Percentiles rank a stretch among this genome's conserved stretches.
phyloP scores from a whole-genome alignment of 2,329 filamentous ascomycete species.

The Fonsecaea pedrosoi region DNA sequence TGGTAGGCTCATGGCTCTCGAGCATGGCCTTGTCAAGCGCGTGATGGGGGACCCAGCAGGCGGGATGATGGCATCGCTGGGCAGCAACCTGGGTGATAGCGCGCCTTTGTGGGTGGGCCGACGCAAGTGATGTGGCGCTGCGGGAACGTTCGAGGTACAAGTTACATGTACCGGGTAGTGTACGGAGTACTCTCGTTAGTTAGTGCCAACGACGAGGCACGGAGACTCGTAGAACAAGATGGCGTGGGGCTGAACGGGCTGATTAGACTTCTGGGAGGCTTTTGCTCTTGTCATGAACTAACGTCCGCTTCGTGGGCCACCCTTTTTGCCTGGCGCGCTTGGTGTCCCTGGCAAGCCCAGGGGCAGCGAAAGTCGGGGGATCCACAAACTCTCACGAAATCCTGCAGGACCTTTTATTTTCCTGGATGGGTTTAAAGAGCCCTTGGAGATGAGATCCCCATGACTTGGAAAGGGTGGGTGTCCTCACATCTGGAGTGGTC shows the following conservation, averaged over 20 bases:
- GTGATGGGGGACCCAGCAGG: constrained; percentile 31
- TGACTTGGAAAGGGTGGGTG: constrained; percentile 20
- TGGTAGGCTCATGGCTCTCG: constrained; percentile 16
- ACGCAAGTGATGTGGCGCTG: constrained; percentile 36
- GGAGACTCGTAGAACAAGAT: background rate
- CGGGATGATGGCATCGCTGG: constrained; percentile 38
- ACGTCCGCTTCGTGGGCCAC: background rate
- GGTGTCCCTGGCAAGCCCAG: constrained; percentile 1
- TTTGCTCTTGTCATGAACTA: constrained; percentile 5
- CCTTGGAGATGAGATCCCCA: constrained; percentile 21
- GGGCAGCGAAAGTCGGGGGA: constrained; percentile 10
- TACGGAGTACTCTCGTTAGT: too few species aligned
- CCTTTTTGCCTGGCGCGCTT: too few species aligned
- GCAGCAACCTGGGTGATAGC: constrained; percentile 33
- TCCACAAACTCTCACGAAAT: constrained; percentile 12
- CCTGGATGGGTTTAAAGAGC: background rate
- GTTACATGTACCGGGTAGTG: background rate
- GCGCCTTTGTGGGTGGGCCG: constrained; percentile 16
- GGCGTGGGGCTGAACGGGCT: constrained; percentile 24
- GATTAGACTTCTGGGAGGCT: constrained; percentile 22
- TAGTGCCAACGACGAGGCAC: too few species aligned
- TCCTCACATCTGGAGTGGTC: background rate
- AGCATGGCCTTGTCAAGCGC: constrained; percentile 33
- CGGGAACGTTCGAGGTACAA: constrained; percentile 11
- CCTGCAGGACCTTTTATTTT: background rate